Conservation (phyloP, 129 eudicot species). For the Flaveria ramosissima region DNA sequence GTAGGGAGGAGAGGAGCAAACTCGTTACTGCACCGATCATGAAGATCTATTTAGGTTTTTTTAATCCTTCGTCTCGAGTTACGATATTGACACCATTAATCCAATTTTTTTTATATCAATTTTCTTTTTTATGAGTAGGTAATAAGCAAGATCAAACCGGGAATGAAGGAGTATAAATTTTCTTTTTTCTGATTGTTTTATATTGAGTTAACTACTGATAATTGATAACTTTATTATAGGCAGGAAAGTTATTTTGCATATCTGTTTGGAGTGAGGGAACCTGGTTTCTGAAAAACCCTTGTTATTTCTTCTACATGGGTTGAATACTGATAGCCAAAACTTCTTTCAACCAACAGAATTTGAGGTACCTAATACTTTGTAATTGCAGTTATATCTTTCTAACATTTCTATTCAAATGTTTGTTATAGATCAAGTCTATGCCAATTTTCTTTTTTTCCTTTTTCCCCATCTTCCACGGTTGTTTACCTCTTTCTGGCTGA, state of each 20-base stretch:
- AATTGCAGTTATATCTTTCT: neutral
- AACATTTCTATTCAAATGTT: slow-evolving; percentile 1
- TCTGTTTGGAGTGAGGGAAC: too few relatives aligned
- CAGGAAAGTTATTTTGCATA: too few relatives aligned
- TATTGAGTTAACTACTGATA: too few relatives aligned
- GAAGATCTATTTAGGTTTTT: slow-evolving; percentile 72
- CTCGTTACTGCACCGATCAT: slow-evolving; percentile 92
- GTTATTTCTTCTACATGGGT: slow-evolving; percentile 86
- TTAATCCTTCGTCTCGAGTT: neutral
- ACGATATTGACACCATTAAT: too few relatives aligned
- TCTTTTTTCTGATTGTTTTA: too few relatives aligned
- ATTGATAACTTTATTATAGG: too few relatives aligned
- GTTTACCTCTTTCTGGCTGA: slow-evolving; percentile 12
- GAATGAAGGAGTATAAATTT: too few relatives aligned
- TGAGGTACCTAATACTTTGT: slow-evolving; percentile 50
- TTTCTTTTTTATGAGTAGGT: too few relatives aligned
- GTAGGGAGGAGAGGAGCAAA: slow-evolving; percentile 89
- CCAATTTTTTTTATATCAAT: too few relatives aligned
- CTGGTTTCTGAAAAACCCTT: slow-evolving; percentile 60
- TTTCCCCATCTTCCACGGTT: neutral
- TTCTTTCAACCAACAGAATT: slow-evolving; percentile 83
- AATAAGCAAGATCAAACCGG: too few relatives aligned
- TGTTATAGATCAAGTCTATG: slow-evolving; percentile 11
- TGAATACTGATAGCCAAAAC: slow-evolving; percentile 90
- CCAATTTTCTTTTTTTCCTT: neutral